Evolutionary conservation across 1,284 basidiomycete genomes (phyloP).

Genomic region (Paramarasmius palmivorus): DNA sequence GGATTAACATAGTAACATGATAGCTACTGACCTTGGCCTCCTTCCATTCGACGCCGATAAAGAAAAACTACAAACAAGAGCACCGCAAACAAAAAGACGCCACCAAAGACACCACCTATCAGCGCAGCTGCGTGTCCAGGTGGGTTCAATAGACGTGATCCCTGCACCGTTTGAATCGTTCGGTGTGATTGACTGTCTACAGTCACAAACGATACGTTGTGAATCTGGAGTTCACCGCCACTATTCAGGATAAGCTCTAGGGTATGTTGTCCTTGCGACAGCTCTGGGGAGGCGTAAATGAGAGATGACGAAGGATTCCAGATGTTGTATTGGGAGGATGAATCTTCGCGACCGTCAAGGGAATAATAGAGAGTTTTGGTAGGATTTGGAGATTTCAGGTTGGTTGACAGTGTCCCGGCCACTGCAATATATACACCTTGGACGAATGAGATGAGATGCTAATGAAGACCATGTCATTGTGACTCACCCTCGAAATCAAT

Average conservation of each 20-base stretch:
- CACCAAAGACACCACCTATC: too few relatives aligned
- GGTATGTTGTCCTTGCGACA: constrained; percentile 17
- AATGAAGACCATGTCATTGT: too few relatives aligned
- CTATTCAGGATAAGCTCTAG: constrained; percentile 18
- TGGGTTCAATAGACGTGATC: too few relatives aligned
- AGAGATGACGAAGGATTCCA: constrained; percentile 4
- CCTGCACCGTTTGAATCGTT: background rate
- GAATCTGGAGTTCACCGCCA: constrained; percentile 16
- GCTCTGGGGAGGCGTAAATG: constrained; percentile 17
- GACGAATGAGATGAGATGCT: too few relatives aligned
- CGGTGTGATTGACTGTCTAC: background rate
- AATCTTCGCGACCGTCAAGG: constrained; percentile 19
- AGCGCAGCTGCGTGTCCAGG: too few relatives aligned
- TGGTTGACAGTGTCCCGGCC: constrained; percentile 12
- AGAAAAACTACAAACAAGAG: too few relatives aligned
- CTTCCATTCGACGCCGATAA: background rate
- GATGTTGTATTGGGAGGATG: constrained; percentile 15
- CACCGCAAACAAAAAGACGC: background rate
- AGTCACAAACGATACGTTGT: background rate
- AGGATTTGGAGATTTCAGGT: constrained; percentile 1
- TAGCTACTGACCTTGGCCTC: constrained; percentile 4
- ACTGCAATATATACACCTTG: constrained; percentile 18
- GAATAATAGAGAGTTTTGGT: constrained; percentile 10
- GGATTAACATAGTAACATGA: constrained; percentile 2
- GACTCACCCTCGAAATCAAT: too few relatives aligned